A percentile compares a stretch with the other conserved stretches of the same genome.
Evolutionary conservation across 169 alveolate species (phyloP).

Genomic region (Eimeria necatrix): DNA sequence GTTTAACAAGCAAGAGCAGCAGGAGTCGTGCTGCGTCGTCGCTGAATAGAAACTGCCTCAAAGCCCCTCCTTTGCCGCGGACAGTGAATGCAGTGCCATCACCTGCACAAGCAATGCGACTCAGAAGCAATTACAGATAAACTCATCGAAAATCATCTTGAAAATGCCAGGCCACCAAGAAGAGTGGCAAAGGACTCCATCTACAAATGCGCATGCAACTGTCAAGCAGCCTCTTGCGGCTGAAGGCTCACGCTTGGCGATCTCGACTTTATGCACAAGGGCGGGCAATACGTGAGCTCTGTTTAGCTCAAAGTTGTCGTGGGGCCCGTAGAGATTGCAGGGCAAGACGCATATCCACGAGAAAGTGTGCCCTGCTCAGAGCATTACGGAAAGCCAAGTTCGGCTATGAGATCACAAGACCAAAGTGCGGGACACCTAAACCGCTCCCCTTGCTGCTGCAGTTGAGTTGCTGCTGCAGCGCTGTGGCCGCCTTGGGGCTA

Average conservation of each 20-base stretch:
- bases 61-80: slow-evolving; percentile 82
- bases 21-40: slow-evolving; percentile 82
- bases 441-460: no score
- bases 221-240: no score
- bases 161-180: no score
- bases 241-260: slow-evolving; percentile 80
- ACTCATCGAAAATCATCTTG: no score
- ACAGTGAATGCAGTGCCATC: slow-evolving; percentile 68
- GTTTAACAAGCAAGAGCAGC: slow-evolving; percentile 61
- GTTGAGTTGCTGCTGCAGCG: no score
- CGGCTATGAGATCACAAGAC: no score
- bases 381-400: no score
- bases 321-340: slow-evolving; percentile 84
- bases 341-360: slow-evolving; percentile 82
- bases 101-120: slow-evolving; percentile 11
- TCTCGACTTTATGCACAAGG: slow-evolving; percentile 80
- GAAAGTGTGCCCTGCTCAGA: slow-evolving; percentile 25
- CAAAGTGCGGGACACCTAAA: no score
- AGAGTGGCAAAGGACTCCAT: no score
- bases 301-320: slow-evolving; percentile 81
- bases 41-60: slow-evolving; percentile 84
- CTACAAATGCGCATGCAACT: no score
- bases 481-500: no score
- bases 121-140: not conserved
- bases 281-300: slow-evolving; percentile 84